A percentile compares a stretch with the other conserved stretches of the same genome.
Evolutionary conservation across 2,329 filamentous ascomycete genomes (phyloP).

Genomic region (Xylaria sp.): DNA sequence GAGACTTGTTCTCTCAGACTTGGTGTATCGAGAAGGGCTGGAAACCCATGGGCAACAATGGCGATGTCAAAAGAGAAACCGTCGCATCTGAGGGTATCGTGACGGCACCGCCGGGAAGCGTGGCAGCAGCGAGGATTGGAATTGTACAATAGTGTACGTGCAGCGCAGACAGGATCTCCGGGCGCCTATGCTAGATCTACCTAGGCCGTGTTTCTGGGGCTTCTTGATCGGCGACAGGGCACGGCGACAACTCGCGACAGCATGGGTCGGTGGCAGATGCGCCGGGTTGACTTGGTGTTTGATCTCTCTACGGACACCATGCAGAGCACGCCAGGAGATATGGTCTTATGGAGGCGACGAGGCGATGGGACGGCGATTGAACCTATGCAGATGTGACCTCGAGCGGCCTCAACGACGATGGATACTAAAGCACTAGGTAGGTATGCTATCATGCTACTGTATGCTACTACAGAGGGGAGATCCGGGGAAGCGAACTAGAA

Average conservation of each 20-base stretch:
- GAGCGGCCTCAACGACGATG: slow-evolving; percentile 4
- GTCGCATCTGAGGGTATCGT: slow-evolving; percentile 33
- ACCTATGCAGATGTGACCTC: slow-evolving; percentile 5
- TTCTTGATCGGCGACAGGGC: slow-evolving; percentile 35
- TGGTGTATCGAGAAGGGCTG: slow-evolving; percentile 1
- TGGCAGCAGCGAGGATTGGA: background rate
- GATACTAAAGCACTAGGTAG: slow-evolving; percentile 16
- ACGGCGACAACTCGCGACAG: slow-evolving; percentile 14
- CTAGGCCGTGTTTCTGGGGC: slow-evolving; percentile 30
- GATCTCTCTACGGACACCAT: slow-evolving; percentile 8
- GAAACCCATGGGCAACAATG: slow-evolving; percentile 18
- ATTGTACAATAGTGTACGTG: background rate
- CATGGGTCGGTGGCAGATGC: slow-evolving; percentile 3
- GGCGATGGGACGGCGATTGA: background rate
- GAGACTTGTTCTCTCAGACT: background rate
- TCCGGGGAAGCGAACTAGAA: background rate
- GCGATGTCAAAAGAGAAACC: slow-evolving; percentile 23
- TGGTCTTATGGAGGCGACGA: too few species aligned
- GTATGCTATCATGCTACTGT: background rate
- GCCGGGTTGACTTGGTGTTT: slow-evolving; percentile 19
- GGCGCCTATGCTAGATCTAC: slow-evolving; percentile 21
- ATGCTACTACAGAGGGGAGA: background rate
- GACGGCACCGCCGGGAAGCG: slow-evolving; percentile 7
- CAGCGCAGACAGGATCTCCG: background rate
- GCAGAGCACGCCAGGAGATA: background rate